Evolutionary conservation across 345 rosid genomes (phyloP), one percentile per base, ranked within the genome.

Genomic region (Eucalyptus sp.): DNA sequence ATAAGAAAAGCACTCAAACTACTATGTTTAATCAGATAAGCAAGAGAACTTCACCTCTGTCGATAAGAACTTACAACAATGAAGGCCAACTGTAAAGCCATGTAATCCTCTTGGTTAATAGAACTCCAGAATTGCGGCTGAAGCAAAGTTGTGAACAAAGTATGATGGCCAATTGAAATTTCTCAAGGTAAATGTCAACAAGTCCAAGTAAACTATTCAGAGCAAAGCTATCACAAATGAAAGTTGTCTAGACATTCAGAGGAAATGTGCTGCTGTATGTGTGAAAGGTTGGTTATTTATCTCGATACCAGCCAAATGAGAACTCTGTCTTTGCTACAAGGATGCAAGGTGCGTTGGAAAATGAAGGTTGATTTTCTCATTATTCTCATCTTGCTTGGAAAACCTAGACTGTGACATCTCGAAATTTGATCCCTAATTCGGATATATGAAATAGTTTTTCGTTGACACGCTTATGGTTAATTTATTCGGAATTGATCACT

Each of bases 101-200:
- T 91, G 88, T 95, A 94, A 88, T 95, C 97, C 81, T 92, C 92
- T 48, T 79, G 91, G 88, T 86, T 91, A 88, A 95, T 91, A n/a
- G 97, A 95, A 91, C 92, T 93, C 94, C 96, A 95, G 80, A 94
- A 92, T 54, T 95, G 92, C 95, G 95, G 92, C 90, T 88, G 93
- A 95, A 95, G 90, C 96, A 94, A 91, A 95, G 96, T 93, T 93
- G 94, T 91, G 88, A 86, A 88, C 49, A 68, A 31, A 89, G 44
- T 68, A 68, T n/a, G 43, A 13, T 3, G 4, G 9, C 50, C 62
- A 22, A 44, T 17, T 68, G 88, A 58, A 48, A 87, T 56, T 25
- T 64, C 37, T 64, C 2, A 20, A 64, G 76, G 76, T 64, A 66
- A n/a, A 66, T 8, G 76, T 66, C 76, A 14, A 14, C 20, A 9